Evolutionary conservation across 164 flowering plant genomes (phyloP).

Genomic region (Macadamia tetraphylla): DNA sequence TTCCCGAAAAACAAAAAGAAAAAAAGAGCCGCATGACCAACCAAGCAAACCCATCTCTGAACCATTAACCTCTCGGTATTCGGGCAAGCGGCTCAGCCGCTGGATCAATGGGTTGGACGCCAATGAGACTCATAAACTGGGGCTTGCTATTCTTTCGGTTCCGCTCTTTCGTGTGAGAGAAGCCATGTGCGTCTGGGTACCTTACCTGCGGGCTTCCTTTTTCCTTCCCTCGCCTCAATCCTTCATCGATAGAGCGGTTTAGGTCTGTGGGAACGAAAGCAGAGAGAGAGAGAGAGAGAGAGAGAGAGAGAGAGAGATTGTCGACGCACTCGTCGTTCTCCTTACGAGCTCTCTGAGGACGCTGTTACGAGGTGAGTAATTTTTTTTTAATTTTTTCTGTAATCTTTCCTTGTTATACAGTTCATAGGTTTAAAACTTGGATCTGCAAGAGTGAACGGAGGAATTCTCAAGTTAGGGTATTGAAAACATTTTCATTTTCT

Average conservation of each 20-base stretch:
- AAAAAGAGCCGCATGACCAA: too few species aligned
- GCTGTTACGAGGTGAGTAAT: not conserved
- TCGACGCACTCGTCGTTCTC: not conserved
- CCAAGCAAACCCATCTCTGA: too few species aligned
- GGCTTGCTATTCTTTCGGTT: slow-evolving; percentile 3
- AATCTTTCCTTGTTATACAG: not conserved
- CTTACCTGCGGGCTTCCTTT: not conserved
- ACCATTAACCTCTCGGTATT: not conserved
- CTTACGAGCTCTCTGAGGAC: not conserved
- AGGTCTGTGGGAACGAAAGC: not conserved
- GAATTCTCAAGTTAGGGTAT: not conserved
- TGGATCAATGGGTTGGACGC: slow-evolving; percentile 12
- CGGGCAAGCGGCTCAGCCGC: slow-evolving; percentile 15
- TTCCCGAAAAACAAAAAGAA: too few species aligned
- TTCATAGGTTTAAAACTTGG: not conserved
- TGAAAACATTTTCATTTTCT: not conserved
- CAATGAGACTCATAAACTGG: slow-evolving; percentile 2
- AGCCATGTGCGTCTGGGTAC: slow-evolving; percentile 7
- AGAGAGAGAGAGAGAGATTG: not conserved
- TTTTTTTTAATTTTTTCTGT: too few species aligned
- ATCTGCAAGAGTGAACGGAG: slow-evolving; percentile 4
- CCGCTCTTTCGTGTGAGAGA: slow-evolving; percentile 14
- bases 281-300: not conserved
- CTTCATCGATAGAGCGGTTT: not conserved
- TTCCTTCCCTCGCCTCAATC: not conserved